phyloP scores from a whole-genome alignment of 2,329 filamentous ascomycete species.

The Dactylellina leptospora region DNA sequence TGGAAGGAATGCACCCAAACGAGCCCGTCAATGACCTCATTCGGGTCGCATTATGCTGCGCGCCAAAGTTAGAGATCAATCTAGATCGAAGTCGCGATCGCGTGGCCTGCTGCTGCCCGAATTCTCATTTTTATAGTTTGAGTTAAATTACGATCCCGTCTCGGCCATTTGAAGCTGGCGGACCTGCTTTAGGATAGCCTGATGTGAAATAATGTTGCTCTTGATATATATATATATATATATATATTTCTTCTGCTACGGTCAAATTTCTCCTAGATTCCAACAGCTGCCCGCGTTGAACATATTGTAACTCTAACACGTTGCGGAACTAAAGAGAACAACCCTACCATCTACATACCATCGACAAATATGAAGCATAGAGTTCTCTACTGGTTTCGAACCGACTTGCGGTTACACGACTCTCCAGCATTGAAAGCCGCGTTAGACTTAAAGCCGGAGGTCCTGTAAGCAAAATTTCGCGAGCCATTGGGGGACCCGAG shows the following conservation, averaged over 20 bases:
- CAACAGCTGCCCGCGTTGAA: background rate
- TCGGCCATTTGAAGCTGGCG: no score
- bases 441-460: conserved; percentile 73
- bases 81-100: conserved; percentile 5
- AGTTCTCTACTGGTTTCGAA: conserved; percentile 81
- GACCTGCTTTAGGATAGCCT: no score
- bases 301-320: no score
- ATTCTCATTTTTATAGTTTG: no score
- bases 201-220: no score
- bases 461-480: conserved; percentile 63
- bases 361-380: conserved; percentile 62
- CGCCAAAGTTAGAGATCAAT: conserved; percentile 3
- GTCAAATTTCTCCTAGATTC: background rate
- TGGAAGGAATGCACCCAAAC: conserved; percentile 29
- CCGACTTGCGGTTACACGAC: conserved; percentile 79
- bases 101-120: background rate
- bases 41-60: background rate
- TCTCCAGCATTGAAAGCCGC: conserved; percentile 77
- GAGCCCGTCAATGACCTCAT: conserved; percentile 37
- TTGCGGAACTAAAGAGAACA: no score
- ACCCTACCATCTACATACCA: no score
- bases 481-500: background rate
- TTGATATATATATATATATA: background rate
- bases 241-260: no score
- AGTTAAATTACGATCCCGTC: no score